Evolutionary conservation across 2,329 filamentous ascomycete species (phyloP), one percentile per base, ranked within the genome.

Genomic region (Fusarium newnesense): DNA sequence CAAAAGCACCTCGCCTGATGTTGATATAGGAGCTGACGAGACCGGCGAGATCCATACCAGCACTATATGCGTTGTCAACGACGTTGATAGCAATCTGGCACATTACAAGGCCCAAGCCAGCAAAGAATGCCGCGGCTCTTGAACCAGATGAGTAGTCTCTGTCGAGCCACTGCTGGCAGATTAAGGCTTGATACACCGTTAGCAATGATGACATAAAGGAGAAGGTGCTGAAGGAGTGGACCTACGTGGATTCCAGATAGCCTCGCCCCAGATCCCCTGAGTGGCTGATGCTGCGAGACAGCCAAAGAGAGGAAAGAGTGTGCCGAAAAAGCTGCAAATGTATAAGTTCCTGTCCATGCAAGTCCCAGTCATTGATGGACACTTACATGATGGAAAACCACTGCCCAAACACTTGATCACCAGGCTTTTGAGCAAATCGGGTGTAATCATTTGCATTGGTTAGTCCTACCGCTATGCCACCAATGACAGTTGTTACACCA

Each of bases 281-380:
- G 50, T 53, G 4, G 50, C 50, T 1, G 50, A 53, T 18, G 50
- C 50, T 12, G 50, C 50, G 2, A 53, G 50, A 0, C 50, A 53
- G 1, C 50, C 50, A n/a, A 53, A 53, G 4, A 53, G 50, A 5
- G 50, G 50, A 3, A 53, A 53, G 0, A 53, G 34, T 0, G 50
- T 53, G 9, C 50, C 50, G 34, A 53, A 53, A 28, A 53, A 39
- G 24, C 50, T 53, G 4, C 4, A 6, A 2, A 28, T 10, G 30
- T 10, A 2, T 53, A 9, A 53, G 32, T 7, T 21, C 2, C 2
- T 16, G 18, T 7, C 0, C 7, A 16, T 37, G 0, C 0, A 21
- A 7, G 21, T 9, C 12, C 4, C 0, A 16, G 12, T 6, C 1
- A 2, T 19, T 26, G 3, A 9, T 9, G 16, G 2, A 1, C 1